Evolutionary conservation across 306 rosid species (phyloP).

Genomic region (Cucumis melo): DNA sequence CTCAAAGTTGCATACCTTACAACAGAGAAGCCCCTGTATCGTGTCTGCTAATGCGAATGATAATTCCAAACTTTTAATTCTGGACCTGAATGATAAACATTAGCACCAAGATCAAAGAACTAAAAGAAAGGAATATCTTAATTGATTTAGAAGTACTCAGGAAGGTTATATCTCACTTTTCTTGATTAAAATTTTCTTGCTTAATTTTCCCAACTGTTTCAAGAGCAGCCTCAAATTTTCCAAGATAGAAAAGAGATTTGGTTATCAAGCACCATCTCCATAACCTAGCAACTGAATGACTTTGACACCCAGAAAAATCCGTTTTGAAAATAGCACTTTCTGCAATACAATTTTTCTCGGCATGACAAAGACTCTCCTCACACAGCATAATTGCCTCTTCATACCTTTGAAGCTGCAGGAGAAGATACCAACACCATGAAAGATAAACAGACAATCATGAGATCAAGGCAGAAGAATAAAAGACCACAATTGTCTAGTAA

Average conservation of each 20-base stretch:
- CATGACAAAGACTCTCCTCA: constrained; percentile 54
- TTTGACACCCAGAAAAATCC: constrained; percentile 20
- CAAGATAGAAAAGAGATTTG: constrained; percentile 73
- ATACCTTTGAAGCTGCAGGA: constrained; percentile 55
- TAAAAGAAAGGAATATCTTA: constrained; percentile 6
- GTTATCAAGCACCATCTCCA: constrained; percentile 86
- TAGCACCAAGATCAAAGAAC: constrained; percentile 15
- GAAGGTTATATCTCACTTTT: constrained; percentile 35
- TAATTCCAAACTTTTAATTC: constrained; percentile 28
- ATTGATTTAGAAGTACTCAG: constrained; percentile 15
- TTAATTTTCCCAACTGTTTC: constrained; percentile 49
- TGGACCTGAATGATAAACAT: constrained; percentile 28
- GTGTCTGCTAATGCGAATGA: constrained; percentile 39
- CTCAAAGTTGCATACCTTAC: constrained; percentile 32
- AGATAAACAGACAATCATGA: background rate
- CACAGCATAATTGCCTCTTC: constrained; percentile 67
- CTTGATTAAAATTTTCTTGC: constrained; percentile 25
- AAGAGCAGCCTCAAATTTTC: constrained; percentile 78
- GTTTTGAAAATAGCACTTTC: constrained; percentile 12
- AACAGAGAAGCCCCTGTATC: constrained; percentile 41
- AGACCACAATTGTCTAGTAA: background rate
- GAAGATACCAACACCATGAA: constrained; percentile 10
- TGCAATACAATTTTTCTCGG: constrained; percentile 51
- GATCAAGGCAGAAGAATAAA: background rate
- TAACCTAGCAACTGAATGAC: constrained; percentile 25